Conservation (phyloP, 306 rosid species). For the Begonia loranthoides region DNA sequence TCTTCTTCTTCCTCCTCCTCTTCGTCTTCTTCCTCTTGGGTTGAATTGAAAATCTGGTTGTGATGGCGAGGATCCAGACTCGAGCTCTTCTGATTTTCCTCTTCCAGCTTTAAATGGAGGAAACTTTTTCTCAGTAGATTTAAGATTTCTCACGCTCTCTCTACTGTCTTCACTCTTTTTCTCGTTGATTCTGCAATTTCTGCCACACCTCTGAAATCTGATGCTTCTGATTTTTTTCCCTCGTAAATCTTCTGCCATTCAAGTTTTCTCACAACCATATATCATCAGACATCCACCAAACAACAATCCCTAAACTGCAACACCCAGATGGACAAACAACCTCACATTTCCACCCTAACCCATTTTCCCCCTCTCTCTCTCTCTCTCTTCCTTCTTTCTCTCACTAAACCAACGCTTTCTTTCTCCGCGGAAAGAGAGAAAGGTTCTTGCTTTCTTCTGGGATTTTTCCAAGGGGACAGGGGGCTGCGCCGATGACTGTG, state of each 20-base stretch:
- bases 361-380: too few species aligned
- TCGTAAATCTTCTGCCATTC: not conserved
- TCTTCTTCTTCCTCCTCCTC: not conserved
- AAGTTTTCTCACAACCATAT: too few species aligned
- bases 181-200: not conserved
- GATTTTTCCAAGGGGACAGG: too few species aligned
- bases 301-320: not conserved
- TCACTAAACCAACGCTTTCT: too few species aligned
- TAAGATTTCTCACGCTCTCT: too few species aligned
- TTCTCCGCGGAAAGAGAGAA: too few species aligned
- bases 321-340: not conserved
- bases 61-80: conserved; percentile 14
- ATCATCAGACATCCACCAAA: too few species aligned
- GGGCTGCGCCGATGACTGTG: too few species aligned
- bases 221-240: not conserved
- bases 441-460: too few species aligned
- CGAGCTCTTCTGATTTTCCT: conserved; percentile 9
- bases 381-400: too few species aligned
- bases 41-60: conserved; percentile 8
- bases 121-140: too few species aligned
- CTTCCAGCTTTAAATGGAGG: conserved; percentile 18
- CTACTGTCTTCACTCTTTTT: not conserved
- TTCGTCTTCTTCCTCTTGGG: conserved; percentile 6
- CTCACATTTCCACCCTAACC: not conserved
- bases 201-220: not conserved